phyloP scores from a whole-genome alignment of 345 rosid species.

The Reutealis trisperma region DNA sequence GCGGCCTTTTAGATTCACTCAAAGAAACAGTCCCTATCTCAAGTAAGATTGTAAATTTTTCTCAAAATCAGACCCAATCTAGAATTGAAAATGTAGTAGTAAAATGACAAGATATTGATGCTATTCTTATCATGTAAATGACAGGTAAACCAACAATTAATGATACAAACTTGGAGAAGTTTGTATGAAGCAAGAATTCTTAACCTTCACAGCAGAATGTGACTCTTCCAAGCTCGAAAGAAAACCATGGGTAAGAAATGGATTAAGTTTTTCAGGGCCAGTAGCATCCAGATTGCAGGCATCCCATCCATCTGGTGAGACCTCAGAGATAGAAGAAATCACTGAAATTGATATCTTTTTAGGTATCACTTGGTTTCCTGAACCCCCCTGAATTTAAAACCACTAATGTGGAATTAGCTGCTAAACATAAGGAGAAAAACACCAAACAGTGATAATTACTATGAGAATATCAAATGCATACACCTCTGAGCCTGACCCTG shows the following conservation, averaged over 20 bases:
- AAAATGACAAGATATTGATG: not conserved
- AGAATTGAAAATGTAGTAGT: not conserved
- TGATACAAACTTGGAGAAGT: not conserved
- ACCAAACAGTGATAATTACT: not conserved
- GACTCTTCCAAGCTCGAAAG: constrained; percentile 90
- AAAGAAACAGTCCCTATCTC: not conserved
- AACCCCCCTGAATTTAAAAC: constrained; percentile 42
- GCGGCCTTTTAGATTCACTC: not conserved
- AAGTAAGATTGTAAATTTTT: not conserved
- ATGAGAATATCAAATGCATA: constrained; percentile 20
- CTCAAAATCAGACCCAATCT: not conserved
- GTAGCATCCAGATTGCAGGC: constrained; percentile 79
- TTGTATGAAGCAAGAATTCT: constrained; percentile 4
- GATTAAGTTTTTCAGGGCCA: constrained; percentile 62
- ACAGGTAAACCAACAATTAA: not conserved
- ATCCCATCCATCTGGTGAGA: constrained; percentile 71
- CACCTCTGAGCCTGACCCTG: constrained; percentile 58
- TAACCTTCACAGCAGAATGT: constrained; percentile 65
- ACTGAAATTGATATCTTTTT: constrained; percentile 55
- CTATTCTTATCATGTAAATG: not conserved
- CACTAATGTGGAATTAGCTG: constrained; percentile 4
- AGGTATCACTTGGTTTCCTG: constrained; percentile 23
- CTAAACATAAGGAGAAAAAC: not conserved
- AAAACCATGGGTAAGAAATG: constrained; percentile 75
- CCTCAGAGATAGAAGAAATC: constrained; percentile 71